Conservation (phyloP, 371 early-diverging fungal species). For the Mucor lusitanicus region DNA sequence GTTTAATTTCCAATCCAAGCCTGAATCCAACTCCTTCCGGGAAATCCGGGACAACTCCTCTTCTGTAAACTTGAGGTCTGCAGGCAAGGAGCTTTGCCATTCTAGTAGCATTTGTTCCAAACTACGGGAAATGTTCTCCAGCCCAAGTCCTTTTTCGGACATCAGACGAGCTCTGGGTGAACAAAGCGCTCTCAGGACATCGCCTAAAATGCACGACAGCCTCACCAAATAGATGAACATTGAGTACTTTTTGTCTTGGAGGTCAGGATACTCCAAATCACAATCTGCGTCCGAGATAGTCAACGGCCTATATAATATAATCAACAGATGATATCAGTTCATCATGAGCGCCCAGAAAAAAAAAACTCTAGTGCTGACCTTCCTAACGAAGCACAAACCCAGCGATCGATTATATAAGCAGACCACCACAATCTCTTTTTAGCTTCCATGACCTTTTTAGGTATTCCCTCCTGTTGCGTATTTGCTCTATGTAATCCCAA, state of each 20-base stretch:
- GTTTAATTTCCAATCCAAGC: constrained; percentile 28
- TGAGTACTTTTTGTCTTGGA: constrained; percentile 10
- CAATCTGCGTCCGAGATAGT: constrained; percentile 48
- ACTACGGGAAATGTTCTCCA: constrained; percentile 23
- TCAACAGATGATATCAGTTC: background rate
- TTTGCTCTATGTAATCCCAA: constrained; percentile 45
- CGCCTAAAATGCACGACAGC: constrained; percentile 37
- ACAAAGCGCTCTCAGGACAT: constrained; percentile 31
- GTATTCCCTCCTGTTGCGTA: constrained; percentile 20
- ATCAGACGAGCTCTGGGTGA: constrained; percentile 35
- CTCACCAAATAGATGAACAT: constrained; percentile 28
- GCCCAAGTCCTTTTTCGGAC: constrained; percentile 22
- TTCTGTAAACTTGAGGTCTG: constrained; percentile 16
- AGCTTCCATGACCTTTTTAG: constrained; percentile 21
- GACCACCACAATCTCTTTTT: constrained; percentile 49
- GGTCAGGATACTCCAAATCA: constrained; percentile 35
- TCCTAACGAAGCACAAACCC: constrained; percentile 44
- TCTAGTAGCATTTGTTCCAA: constrained; percentile 26
- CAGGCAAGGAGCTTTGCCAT: constrained; percentile 33
- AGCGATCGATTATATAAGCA: constrained; percentile 45
- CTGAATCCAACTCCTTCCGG: constrained; percentile 8
- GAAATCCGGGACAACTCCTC: constrained; percentile 21
- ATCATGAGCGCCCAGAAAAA: too few species aligned
- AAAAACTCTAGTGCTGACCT: constrained; percentile 27
- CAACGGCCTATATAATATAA: constrained; percentile 39